Evolutionary conservation across 371 early-diverging fungal species (phyloP).

Genomic region (Syncephalis plumigaleata): DNA sequence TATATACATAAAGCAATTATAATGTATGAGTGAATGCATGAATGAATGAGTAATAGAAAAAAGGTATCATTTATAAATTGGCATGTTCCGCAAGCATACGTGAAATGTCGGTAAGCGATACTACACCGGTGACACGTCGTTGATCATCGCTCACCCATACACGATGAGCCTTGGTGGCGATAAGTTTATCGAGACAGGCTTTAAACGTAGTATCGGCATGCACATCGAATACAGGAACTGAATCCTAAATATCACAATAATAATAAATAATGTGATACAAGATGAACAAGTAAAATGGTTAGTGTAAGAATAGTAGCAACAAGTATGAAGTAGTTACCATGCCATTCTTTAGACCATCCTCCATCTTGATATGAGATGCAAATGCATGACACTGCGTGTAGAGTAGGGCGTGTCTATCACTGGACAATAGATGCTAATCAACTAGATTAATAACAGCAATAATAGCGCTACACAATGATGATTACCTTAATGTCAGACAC

Average conservation of each 20-base stretch:
- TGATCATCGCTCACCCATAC: slow-evolving; percentile 43
- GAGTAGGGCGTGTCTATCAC: slow-evolving; percentile 20
- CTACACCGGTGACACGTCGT: slow-evolving; percentile 27
- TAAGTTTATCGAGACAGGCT: slow-evolving; percentile 39
- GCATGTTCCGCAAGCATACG: slow-evolving; percentile 16
- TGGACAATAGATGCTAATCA: slow-evolving; percentile 21
- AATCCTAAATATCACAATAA: too few relatives aligned
- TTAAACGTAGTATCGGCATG: slow-evolving; percentile 31
- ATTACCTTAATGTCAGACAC: slow-evolving; percentile 32
- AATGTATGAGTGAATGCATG: too few relatives aligned
- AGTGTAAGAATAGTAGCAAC: too few relatives aligned
- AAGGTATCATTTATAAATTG: too few relatives aligned
- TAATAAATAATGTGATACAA: too few relatives aligned
- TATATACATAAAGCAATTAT: too few relatives aligned
- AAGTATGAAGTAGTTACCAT: too few relatives aligned
- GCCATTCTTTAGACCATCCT: slow-evolving; percentile 24
- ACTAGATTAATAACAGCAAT: slow-evolving; percentile 1
- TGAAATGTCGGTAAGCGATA: slow-evolving; percentile 42
- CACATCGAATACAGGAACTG: slow-evolving; percentile 49
- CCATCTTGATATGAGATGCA: slow-evolving; percentile 19
- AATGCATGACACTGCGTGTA: slow-evolving; percentile 29
- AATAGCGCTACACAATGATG: too few relatives aligned
- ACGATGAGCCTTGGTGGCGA: slow-evolving; percentile 53
- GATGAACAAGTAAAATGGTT: too few relatives aligned
- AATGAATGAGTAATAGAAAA: too few relatives aligned